Conservation (phyloP, 139 green algal species). For the Chloropicon primus region DNA sequence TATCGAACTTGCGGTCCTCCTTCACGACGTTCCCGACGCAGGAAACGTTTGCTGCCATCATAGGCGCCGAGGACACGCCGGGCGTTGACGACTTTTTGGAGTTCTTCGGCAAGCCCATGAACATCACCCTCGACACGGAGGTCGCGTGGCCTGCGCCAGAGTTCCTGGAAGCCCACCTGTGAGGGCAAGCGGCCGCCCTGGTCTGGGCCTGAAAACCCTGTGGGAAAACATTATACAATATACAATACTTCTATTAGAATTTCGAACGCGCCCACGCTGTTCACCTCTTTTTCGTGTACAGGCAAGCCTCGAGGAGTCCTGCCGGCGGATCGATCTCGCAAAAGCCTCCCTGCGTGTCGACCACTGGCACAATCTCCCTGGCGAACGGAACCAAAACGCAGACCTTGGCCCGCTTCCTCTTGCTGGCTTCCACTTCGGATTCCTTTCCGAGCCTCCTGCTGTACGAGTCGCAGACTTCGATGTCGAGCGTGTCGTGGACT, state of each 20-base stretch:
- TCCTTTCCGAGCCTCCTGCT: background rate
- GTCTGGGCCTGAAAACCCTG: too few relatives aligned
- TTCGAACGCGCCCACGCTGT: too few relatives aligned
- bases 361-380: constrained; percentile 25
- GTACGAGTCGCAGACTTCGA: background rate
- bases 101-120: background rate
- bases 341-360: constrained; percentile 10
- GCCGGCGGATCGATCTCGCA: background rate
- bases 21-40: background rate
- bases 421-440: background rate
- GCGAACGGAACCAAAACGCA: constrained; percentile 25
- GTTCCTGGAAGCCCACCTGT: background rate
- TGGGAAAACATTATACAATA: too few relatives aligned
- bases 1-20: background rate
- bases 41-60: background rate
- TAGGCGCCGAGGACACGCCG: background rate
- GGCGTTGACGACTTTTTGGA: background rate
- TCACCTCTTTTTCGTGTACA: background rate
- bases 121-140: background rate
- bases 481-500: constrained; percentile 6
- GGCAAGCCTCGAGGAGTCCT: background rate
- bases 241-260: too few relatives aligned
- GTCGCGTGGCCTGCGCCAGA: background rate
- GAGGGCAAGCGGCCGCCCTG: too few relatives aligned
- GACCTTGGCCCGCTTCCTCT: constrained; percentile 1